Conservation (phyloP, 2,329 filamentous ascomycete genomes). For the Colletotrichum sp. region DNA sequence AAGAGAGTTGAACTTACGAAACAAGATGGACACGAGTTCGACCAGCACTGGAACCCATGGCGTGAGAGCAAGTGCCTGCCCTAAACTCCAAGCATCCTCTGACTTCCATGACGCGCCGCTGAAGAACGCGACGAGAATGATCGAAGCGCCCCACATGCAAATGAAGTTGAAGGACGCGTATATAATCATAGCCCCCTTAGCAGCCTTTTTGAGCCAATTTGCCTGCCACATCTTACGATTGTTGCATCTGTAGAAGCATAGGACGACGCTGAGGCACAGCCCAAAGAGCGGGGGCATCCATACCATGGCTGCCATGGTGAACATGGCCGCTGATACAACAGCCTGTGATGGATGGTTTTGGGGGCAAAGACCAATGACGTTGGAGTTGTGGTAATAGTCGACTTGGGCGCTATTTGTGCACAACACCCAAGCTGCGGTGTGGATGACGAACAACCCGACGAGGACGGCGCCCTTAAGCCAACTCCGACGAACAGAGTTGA, state of each 20-base stretch:
- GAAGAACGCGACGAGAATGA: not conserved
- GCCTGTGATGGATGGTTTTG: not conserved
- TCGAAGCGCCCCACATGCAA: conserved; percentile 12
- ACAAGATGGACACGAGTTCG: not conserved
- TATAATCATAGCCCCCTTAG: not conserved
- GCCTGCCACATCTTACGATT: conserved; percentile 15
- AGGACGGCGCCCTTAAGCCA: not conserved
- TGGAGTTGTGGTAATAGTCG: not conserved
- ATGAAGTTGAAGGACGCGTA: conserved; percentile 12
- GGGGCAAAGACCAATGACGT: not conserved
- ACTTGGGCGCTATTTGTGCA: not conserved
- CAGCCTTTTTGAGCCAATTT: not conserved
- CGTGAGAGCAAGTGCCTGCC: conserved; percentile 4
- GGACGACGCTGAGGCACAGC: conserved; percentile 1
- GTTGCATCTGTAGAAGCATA: conserved; percentile 17
- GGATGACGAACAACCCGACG: not conserved
- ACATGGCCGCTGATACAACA: conserved; percentile 1
- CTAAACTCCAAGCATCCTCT: not conserved
- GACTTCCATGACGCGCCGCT: not conserved
- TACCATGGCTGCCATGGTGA: conserved; percentile 14
- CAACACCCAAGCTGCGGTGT: conserved; percentile 6
- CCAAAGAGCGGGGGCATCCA: conserved; percentile 22
- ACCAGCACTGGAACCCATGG: conserved; percentile 3
- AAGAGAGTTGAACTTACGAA: not conserved
- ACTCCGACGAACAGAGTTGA: not conserved